Percentiles rank a stretch among this genome's conserved stretches.
Evolutionary conservation across 139 green algal genomes (phyloP).

Genomic region (Chlorella vulgaris): DNA sequence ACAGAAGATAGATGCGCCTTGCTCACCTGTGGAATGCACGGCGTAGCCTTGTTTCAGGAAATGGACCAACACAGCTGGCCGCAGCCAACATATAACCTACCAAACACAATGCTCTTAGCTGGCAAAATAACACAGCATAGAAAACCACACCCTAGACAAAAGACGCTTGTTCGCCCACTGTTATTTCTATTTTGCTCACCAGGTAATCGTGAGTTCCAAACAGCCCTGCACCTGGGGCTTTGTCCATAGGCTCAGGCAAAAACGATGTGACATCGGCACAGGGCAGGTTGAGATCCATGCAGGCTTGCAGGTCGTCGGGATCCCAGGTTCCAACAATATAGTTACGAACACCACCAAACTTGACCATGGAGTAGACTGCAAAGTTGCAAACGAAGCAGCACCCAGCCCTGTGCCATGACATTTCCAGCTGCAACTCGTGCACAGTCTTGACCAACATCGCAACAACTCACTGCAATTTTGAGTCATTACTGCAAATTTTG

Average conservation of each 20-base stretch:
- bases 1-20: neutral
- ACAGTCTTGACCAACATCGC: too few species aligned
- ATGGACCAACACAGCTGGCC: neutral
- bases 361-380: neutral
- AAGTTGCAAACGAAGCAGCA: neutral
- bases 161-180: too few species aligned
- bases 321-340: neutral
- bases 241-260: neutral
- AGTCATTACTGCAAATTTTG: neutral
- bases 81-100: neutral
- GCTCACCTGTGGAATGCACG: neutral
- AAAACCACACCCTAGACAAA: neutral
- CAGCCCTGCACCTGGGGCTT: neutral
- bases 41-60: neutral
- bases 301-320: neutral
- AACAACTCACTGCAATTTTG: neutral
- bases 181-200: too few species aligned
- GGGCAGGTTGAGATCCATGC: neutral
- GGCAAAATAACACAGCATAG: neutral
- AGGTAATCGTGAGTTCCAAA: neutral
- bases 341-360: neutral
- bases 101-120: neutral
- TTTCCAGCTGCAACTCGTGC: too few species aligned
- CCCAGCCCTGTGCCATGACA: too few species aligned
- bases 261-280: neutral